Base-by-base conservation (phyloP, 257 asterid genomes). In the Solanum tacnaense region DNA sequence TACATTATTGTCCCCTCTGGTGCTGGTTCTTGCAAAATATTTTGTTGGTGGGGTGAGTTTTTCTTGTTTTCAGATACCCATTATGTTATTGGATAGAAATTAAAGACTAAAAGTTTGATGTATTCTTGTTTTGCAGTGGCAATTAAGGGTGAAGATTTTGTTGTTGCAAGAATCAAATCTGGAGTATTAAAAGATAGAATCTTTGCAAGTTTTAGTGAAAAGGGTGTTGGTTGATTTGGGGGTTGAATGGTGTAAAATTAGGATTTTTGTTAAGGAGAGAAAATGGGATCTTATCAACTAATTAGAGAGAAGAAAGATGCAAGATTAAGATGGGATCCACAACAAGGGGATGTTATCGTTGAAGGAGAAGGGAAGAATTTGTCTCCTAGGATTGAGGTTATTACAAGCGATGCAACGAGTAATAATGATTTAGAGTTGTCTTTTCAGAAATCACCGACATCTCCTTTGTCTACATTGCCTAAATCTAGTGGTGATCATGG, bases 211-310 rank as follows among this genome's bases (percentile, higher is more conserved):
- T 72, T 32, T 20, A 16, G 38, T 73, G 81, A 34, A 73, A 73
- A 73, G 83, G 52, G 31, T 74, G 49, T 35, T 34, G 27, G 21
- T 15, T 70, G 76, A 31, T 70, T 70, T 70, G 38, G 11, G 39
- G 39, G 13, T 3, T 8, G n/a, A 36, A 35, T 74, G 31, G 83
- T 35, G 83, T 36, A 35, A 34, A 35, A 36, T 74, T 36, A 74
- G 83, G 81, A 73, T 18, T 73, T 73, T 70, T 11, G 38, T 31
- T 31, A 31, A 31, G 25, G 41, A 74, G 56, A 74, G 32, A 38
- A 81, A 46, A 81, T 82, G 86, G 86, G 86, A 82, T 82, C 86
- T 82, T 82, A 82, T 49, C 86, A 82, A 49, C 65, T 82, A 82
- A 82, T 82, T 13, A 82, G 86, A 52, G 86, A 82, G 86, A 82